Base-by-base conservation (phyloP, 768 basidiomycete genomes). In the Galerina sulciceps region DNA sequence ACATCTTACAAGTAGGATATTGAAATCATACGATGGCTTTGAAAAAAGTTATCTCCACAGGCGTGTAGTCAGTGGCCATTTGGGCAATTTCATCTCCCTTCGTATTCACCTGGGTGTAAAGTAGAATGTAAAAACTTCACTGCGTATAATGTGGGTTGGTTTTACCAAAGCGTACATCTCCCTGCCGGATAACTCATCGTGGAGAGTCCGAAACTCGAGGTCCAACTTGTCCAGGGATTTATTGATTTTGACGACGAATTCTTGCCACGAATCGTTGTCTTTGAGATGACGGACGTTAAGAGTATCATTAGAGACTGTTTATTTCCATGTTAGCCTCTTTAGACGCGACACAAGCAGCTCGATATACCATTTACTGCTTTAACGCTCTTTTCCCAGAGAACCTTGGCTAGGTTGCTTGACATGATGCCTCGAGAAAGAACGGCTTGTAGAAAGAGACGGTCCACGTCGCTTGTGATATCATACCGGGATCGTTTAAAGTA, bases 51-150 rank as follows among this genome's bases (percentile, higher is more conserved):
- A 95, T 94, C 72, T 96, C 94, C 34, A 77, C 75, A 0, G 91
- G 77, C 1, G 82, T 83, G 67, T 94, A 96, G 40, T 92, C 90
- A 0, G 92, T 93, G 3, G 93, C 94, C 69, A 91, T 73, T 68
- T 93, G 93, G 0, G 94, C 89, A 35, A 94, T 80, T 53, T 88
- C 87, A 65, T 96, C 94, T 15, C 86, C 87, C 60, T 87, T 91
- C 9, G 81, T 76, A 68, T 96, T 96, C 44, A 93, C 86, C 93
- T 95, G 54, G 46, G 37, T 15, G 46, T n/a, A 36, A 23, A 44
- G 38, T n/a, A 20, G 20, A 6, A 15, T 23, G 49, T 10, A 38
- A 14, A 15, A 6, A 18, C 38, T 23, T 40, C 5, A n/a, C 22
- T 23, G 36, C 20, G 15, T 14, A 3, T 3, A 11, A 20, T 20